A percentile compares a stretch with the other conserved stretches of the same genome.
phyloP scores from a whole-genome alignment of 1,284 basidiomycete species.

The Ustilago lituana region DNA sequence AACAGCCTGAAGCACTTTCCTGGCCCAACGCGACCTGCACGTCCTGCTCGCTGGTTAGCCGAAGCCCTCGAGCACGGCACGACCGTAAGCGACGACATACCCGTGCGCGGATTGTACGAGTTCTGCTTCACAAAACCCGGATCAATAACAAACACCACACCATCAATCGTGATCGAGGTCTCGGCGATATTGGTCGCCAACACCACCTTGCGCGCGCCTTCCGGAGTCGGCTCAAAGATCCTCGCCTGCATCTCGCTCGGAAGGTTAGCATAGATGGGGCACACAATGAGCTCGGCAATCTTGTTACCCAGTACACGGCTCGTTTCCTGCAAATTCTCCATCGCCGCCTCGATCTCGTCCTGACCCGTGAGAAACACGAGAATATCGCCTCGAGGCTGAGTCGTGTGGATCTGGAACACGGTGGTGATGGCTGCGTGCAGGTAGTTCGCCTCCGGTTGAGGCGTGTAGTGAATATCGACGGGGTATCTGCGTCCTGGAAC shows the following conservation, averaged over 20 bases:
- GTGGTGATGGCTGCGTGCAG: conserved; percentile 98
- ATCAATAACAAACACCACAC: conserved; percentile 67
- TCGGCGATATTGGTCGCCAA: conserved; percentile 95
- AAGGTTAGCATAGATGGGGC: conserved; percentile 97
- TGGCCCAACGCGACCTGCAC: conserved; percentile 95
- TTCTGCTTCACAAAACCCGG: conserved; percentile 67
- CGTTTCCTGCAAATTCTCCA: conserved; percentile 93
- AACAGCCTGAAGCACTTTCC: conserved; percentile 93
- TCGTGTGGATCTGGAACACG: conserved; percentile 98
- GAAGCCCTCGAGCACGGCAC: conserved; percentile 86
- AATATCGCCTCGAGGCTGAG: conserved; percentile 97
- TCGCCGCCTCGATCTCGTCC: conserved; percentile 96
- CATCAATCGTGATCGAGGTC: conserved; percentile 67
- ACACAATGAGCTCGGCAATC: conserved; percentile 90
- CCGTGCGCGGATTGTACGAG: conserved; percentile 66
- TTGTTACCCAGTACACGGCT: conserved; percentile 94
- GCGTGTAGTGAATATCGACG: conserved; percentile 93
- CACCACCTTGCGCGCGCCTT: conserved; percentile 90
- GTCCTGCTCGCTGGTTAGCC: conserved; percentile 93
- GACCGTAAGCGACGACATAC: conserved; percentile 65
- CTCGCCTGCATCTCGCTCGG: conserved; percentile 99
- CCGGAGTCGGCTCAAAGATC: conserved; percentile 98
- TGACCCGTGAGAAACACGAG: conserved; percentile 98
- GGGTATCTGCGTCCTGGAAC: conserved; percentile 97
- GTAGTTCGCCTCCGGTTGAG: conserved; percentile 74